Conservation (phyloP, 805 yeast species). For the Candida lessepsii region DNA sequence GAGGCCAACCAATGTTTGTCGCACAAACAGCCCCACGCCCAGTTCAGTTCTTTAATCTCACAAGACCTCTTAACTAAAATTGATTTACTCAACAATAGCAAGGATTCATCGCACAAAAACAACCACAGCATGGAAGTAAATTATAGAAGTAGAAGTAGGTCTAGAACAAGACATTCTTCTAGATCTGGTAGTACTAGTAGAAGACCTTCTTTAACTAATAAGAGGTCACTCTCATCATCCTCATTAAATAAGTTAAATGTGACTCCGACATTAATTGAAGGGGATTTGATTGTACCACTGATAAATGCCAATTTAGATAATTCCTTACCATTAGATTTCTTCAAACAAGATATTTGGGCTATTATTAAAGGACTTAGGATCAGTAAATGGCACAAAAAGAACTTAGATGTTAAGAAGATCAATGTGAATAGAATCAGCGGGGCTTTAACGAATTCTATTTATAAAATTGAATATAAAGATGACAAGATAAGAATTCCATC, state of each 20-base stretch:
- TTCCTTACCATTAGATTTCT: conserved; percentile 76
- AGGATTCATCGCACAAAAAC: neutral
- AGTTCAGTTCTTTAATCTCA: conserved; percentile 1
- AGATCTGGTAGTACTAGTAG: conserved; percentile 34
- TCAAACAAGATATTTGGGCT: conserved; percentile 75
- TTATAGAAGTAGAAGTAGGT: conserved; percentile 17
- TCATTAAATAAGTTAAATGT: conserved; percentile 28
- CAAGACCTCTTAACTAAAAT: conserved; percentile 9
- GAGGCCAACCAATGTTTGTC: too few species aligned
- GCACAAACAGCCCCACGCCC: too few species aligned
- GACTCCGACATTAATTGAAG: conserved; percentile 28
- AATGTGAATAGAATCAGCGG: conserved; percentile 74
- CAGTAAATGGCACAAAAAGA: conserved; percentile 74
- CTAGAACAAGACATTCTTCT: conserved; percentile 34
- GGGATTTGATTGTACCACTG: conserved; percentile 43
- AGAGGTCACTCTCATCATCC: conserved; percentile 35
- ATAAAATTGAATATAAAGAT: conserved; percentile 60
- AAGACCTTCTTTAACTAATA: conserved; percentile 33
- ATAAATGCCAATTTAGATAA: conserved; percentile 68
- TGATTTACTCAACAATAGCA: neutral
- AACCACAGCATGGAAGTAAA: conserved; percentile 15
- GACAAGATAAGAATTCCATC: conserved; percentile 48
- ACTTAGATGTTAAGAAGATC: conserved; percentile 40
- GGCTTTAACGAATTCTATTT: conserved; percentile 90
- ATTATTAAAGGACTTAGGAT: conserved; percentile 63